A percentile compares a stretch with the other conserved stretches of the same genome.
phyloP scores from a whole-genome alignment of 345 rosid species.

The Ceriops decandra region DNA sequence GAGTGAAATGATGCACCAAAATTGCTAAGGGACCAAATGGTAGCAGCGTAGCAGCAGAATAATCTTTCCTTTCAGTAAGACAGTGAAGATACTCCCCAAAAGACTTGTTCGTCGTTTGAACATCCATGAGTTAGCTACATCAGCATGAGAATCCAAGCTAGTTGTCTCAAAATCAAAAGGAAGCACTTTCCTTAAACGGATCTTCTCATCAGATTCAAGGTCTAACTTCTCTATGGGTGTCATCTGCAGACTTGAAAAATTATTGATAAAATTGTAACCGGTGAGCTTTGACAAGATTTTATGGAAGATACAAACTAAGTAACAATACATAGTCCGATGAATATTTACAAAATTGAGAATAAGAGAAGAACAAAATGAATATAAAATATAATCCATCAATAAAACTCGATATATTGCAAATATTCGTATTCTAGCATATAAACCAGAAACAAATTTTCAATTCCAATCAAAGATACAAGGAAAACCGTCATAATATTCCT shows the following conservation, averaged over 20 bases:
- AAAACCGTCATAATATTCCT: too few species aligned
- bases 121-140: conserved; percentile 3
- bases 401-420: too few species aligned
- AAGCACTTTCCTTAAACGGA: conserved; percentile 36
- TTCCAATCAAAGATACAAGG: too few species aligned
- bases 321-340: too few species aligned
- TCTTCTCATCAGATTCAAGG: conserved; percentile 43
- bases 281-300: not conserved
- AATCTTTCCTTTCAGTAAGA: conserved; percentile 43
- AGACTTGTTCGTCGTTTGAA: conserved; percentile 20
- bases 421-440: too few species aligned
- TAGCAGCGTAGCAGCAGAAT: conserved; percentile 33
- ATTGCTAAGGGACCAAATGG: conserved; percentile 41
- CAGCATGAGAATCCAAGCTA: conserved; percentile 2
- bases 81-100: conserved; percentile 32
- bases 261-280: not conserved
- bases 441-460: too few species aligned
- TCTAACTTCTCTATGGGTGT: conserved; percentile 23
- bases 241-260: conserved; percentile 21
- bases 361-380: too few species aligned
- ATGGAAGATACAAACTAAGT: too few species aligned
- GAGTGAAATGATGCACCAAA: conserved; percentile 31
- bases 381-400: too few species aligned
- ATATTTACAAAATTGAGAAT: too few species aligned
- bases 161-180: conserved; percentile 30